Evolutionary conservation across 345 rosid species (phyloP).

Genomic region (Triadica sebifera): DNA sequence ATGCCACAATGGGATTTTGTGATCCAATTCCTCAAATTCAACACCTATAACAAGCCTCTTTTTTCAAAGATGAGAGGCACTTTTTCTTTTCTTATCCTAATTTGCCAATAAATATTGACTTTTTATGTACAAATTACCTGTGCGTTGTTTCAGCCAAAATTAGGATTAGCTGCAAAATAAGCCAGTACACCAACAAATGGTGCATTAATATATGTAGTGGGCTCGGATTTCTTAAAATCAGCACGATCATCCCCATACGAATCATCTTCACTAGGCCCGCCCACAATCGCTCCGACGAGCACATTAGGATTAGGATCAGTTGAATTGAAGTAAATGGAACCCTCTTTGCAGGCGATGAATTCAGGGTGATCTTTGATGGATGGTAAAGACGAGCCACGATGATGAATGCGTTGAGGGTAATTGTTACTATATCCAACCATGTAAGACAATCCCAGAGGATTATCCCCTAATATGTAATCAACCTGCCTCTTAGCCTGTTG

Average conservation of each 20-base stretch:
- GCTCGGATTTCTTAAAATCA: constrained; percentile 80
- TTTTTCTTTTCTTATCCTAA: not conserved
- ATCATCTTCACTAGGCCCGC: constrained; percentile 83
- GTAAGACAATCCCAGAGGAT: constrained; percentile 75
- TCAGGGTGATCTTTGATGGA: constrained; percentile 62
- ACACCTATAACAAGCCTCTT: constrained; percentile 27
- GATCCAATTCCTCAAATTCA: constrained; percentile 12
- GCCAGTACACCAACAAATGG: constrained; percentile 95
- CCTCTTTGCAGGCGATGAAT: constrained; percentile 67
- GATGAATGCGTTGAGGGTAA: constrained; percentile 81
- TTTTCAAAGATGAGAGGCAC: constrained; percentile 49
- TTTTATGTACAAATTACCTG: constrained; percentile 7
- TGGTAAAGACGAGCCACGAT: constrained; percentile 83
- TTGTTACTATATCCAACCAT: constrained; percentile 85
- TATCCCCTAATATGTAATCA: constrained; percentile 90
- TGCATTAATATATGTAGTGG: constrained; percentile 92
- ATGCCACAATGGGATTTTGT: constrained; percentile 16
- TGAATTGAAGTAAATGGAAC: constrained; percentile 63
- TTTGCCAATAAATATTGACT: not conserved
- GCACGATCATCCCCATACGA: constrained; percentile 56
- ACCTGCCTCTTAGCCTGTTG: constrained; percentile 76
- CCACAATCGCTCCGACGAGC: constrained; percentile 75
- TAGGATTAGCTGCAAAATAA: constrained; percentile 79
- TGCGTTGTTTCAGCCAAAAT: constrained; percentile 22
- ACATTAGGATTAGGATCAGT: constrained; percentile 71